A percentile compares a stretch with the other conserved stretches of the same genome.
Evolutionary conservation across 176 grass and related monocot genomes (phyloP).

Genomic region (Pontederia paniculata): DNA sequence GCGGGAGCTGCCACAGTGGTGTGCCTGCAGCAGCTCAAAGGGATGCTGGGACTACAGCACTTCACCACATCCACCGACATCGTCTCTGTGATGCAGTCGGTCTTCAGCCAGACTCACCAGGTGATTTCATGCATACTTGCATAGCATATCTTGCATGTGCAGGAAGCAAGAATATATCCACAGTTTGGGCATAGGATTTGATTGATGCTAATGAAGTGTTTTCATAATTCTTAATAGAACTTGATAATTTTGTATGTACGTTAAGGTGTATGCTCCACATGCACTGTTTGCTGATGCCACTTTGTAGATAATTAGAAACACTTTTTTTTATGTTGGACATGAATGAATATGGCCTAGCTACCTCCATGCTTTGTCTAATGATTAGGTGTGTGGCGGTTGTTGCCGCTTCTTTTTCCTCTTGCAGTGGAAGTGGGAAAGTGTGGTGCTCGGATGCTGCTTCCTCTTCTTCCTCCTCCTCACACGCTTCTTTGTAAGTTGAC

Average conservation of each 20-base stretch:
- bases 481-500: slow-evolving; percentile 1
- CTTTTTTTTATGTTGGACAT: no score
- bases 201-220: no score
- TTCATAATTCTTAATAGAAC: no score
- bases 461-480: slow-evolving; percentile 9
- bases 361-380: neutral
- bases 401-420: neutral
- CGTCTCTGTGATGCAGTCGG: neutral
- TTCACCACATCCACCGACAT: slow-evolving; percentile 1
- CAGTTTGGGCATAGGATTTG: no score
- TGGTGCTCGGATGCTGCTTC: slow-evolving; percentile 5
- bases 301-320: no score
- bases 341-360: no score
- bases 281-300: no score
- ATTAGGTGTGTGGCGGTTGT: neutral
- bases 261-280: no score
- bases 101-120: slow-evolving; percentile 3
- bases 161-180: neutral
- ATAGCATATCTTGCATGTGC: neutral
- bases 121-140: neutral
- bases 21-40: slow-evolving; percentile 11
- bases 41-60: slow-evolving; percentile 4
- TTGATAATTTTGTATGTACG: no score
- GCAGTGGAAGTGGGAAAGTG: slow-evolving; percentile 10
- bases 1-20: slow-evolving; percentile 2